phyloP scores from a whole-genome alignment of 169 alveolate genomes.

The Babesia gibsoni region DNA sequence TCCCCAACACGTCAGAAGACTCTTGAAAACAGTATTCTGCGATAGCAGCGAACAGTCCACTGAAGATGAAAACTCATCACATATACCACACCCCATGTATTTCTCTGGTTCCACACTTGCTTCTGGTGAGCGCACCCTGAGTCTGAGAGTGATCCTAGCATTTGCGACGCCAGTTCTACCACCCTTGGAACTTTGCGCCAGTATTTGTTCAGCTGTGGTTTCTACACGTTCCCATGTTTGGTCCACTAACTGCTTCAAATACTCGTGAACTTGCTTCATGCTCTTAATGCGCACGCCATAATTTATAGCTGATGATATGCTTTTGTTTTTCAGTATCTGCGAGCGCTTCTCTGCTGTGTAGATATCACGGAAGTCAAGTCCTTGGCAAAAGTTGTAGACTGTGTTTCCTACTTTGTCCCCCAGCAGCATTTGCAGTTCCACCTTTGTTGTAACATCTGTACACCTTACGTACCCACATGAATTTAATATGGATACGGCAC shows the following conservation, averaged over 20 bases:
- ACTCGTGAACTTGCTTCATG: conserved; percentile 27
- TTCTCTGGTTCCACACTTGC: conserved; percentile 33
- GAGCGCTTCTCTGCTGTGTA: conserved; percentile 40
- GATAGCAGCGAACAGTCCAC: conserved; percentile 23
- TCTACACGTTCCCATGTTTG: conserved; percentile 36
- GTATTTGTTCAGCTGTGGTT: not conserved
- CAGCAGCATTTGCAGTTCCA: conserved; percentile 10
- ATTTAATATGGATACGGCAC: conserved; percentile 2
- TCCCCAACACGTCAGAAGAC: conserved; percentile 11
- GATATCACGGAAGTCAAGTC: conserved; percentile 34
- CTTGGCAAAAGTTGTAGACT: conserved; percentile 31
- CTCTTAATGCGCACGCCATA: conserved; percentile 7
- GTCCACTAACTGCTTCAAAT: conserved; percentile 6
- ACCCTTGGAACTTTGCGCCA: not conserved
- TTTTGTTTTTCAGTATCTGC: conserved; percentile 28
- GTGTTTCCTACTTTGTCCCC: conserved; percentile 38
- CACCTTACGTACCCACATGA: conserved; percentile 27
- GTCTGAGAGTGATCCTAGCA: conserved; percentile 11
- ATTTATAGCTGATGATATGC: conserved; percentile 25
- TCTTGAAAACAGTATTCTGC: conserved; percentile 15
- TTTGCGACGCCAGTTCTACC: not conserved
- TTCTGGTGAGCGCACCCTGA: conserved; percentile 28
- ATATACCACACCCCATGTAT: conserved; percentile 35
- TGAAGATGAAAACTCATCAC: conserved; percentile 27
- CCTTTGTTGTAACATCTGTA: conserved; percentile 19